phyloP scores from a whole-genome alignment of 2,329 filamentous ascomycete species.

The Ophidiomyces ophidiicola region DNA sequence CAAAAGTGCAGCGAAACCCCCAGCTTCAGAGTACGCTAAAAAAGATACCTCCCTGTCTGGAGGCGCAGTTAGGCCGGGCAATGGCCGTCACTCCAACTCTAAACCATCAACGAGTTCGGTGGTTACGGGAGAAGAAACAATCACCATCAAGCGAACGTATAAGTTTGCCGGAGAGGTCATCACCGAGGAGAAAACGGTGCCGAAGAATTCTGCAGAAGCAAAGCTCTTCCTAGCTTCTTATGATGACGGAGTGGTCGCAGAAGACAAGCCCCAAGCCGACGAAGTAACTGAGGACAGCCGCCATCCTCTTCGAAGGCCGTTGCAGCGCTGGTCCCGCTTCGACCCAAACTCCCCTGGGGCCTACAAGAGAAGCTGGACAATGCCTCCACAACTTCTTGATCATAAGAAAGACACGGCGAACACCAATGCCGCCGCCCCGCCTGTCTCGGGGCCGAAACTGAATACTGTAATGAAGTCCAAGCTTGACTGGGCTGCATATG shows the following conservation, averaged over 20 bases:
- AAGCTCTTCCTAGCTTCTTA: slow-evolving; percentile 38
- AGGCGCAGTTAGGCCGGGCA: slow-evolving; percentile 10
- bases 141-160: slow-evolving; percentile 47
- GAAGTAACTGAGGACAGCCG: slow-evolving; percentile 15
- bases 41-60: slow-evolving; percentile 15
- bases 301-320: slow-evolving; percentile 27
- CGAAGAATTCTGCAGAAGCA: slow-evolving; percentile 43
- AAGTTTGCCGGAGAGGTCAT: slow-evolving; percentile 46
- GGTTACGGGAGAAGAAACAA: slow-evolving; percentile 31
- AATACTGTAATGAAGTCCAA: slow-evolving; percentile 56
- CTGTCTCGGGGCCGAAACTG: slow-evolving; percentile 44
- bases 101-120: slow-evolving; percentile 1
- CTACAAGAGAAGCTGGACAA: slow-evolving; percentile 36
- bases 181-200: slow-evolving; percentile 43
- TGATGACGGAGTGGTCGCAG: slow-evolving; percentile 21
- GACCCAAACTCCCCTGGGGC: slow-evolving; percentile 35
- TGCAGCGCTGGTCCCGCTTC: slow-evolving; percentile 35
- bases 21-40: slow-evolving; percentile 14
- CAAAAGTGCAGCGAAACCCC: slow-evolving; percentile 14
- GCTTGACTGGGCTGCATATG: slow-evolving; percentile 53
- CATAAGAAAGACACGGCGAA: slow-evolving; percentile 15
- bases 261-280: slow-evolving; percentile 9
- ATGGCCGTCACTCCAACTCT: neutral
- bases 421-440: slow-evolving; percentile 18
- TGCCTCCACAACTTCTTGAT: slow-evolving; percentile 14